Evolutionary conservation across 2,329 filamentous ascomycete genomes (phyloP), one percentile per base, ranked within the genome.

Genomic region (Alternaria rosae): DNA sequence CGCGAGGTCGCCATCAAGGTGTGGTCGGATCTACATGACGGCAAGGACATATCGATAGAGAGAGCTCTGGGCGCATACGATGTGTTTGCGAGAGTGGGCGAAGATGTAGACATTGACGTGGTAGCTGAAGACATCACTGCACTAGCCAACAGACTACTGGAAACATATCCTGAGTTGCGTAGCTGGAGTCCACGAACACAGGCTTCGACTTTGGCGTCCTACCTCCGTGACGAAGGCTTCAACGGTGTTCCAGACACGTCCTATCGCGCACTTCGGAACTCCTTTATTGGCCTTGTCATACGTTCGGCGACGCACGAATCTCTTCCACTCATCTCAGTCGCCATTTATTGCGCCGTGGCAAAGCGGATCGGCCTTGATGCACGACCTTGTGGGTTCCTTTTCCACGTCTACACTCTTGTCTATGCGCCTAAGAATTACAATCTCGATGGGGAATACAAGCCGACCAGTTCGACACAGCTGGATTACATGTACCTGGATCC

Each of bases 291-390:
- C 10, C 85, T 96, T 64, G 92, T 92, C 5, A 83, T 98, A 44
- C 89, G 88, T 35, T 89, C 91, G 52, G 81, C 86, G 7, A 85
- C 86, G 0, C 93, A 97, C 72, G 89, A 92, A 26, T 94, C 93
- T 2, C 84, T 97, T 9, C 95, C 94, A 2, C 85, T 97, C 53
- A 91, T 97, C 64, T 95, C 93, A 2, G 91, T 91, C 57, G 91
- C 90, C 62, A 97, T 98, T 65, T 99, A 91, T 79, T 95, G 91
- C 73, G 89, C 89, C 59, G 78, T 98, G 15, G 94, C 93, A 1
- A 85, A 87, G 57, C 86, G 91, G 38, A 76, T 97, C 12, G 91
- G 91, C 2, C 79, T 99, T 48, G 86, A 90, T 69, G 92, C 94
- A 0, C 87, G 88, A 32, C 93, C 92, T 56, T 94, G 92, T 69